These are phyloP conservation scores for Bimuria novae-zelandiae DNA, from an alignment of 2,329 filamentous ascomycete genomes.

Conservation along the genomic window DNA sequence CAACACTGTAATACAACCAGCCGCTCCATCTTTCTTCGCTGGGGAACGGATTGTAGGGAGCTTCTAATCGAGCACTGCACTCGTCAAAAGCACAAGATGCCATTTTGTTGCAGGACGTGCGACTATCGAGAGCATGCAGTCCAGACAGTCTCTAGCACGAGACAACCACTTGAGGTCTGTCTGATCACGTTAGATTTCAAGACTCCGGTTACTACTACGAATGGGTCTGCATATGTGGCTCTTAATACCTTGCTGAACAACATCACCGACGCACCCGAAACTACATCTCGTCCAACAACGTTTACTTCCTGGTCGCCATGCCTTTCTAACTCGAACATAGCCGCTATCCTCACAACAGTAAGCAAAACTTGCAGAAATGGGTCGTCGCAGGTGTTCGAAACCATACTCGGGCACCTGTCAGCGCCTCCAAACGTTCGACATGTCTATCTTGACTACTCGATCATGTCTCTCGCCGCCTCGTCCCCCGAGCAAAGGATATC, in stretches of 20 bases:
- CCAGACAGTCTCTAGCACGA: slow-evolving; percentile 11
- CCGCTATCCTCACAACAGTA: slow-evolving; percentile 30
- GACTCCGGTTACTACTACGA: slow-evolving; percentile 10
- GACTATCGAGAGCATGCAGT: slow-evolving; percentile 31
- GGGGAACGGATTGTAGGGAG: too few relatives aligned
- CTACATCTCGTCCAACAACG: slow-evolving; percentile 24
- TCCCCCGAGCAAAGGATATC: slow-evolving; percentile 23
- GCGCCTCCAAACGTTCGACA: slow-evolving; percentile 26
- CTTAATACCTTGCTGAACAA: slow-evolving; percentile 33
- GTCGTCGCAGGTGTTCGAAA: slow-evolving; percentile 25
- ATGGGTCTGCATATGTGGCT: slow-evolving; percentile 14
- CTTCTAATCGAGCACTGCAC: too few relatives aligned
- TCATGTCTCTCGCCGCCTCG: slow-evolving; percentile 26
- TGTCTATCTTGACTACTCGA: slow-evolving; percentile 29
- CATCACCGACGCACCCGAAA: slow-evolving; percentile 31
- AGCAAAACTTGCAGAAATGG: slow-evolving; percentile 22
- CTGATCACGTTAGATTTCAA: slow-evolving; percentile 33
- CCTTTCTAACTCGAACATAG: slow-evolving; percentile 18
- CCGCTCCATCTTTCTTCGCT: too few relatives aligned
- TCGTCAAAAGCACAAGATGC: slow-evolving; percentile 11
- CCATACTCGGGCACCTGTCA: slow-evolving; percentile 20
- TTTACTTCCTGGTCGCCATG: slow-evolving; percentile 38
- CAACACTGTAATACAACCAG: too few relatives aligned
- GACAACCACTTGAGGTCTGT: slow-evolving; percentile 27
- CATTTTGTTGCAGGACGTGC: slow-evolving; percentile 33